Evolutionary conservation across 768 basidiomycete genomes (phyloP).

Genomic region (Xanthoconium purpureum): DNA sequence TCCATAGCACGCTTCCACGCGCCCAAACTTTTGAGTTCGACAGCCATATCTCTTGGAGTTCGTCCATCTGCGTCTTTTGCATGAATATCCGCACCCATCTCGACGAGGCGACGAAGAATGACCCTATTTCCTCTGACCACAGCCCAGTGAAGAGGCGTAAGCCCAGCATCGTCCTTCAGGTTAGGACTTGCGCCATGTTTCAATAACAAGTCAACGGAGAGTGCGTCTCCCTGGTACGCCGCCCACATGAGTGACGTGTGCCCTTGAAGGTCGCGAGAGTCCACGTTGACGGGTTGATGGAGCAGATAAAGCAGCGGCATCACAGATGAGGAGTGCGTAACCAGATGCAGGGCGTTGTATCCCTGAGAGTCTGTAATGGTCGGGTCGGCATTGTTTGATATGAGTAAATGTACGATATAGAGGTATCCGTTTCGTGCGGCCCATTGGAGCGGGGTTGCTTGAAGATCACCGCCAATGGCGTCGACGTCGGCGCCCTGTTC

Average conservation of each 20-base stretch:
- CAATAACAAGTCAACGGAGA: constrained; percentile 88
- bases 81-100: constrained; percentile 79
- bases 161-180: constrained; percentile 73
- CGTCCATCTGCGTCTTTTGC: constrained; percentile 82
- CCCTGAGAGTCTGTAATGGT: constrained; percentile 89
- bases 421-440: constrained; percentile 96
- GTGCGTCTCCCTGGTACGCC: constrained; percentile 95
- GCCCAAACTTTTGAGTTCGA: constrained; percentile 85
- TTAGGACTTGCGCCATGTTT: constrained; percentile 82
- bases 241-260: constrained; percentile 99
- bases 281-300: constrained; percentile 90
- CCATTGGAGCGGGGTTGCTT: constrained; percentile 97
- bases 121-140: constrained; percentile 91
- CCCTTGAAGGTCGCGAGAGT: constrained; percentile 85
- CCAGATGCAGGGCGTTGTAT: constrained; percentile 93
- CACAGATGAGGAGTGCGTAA: constrained; percentile 90
- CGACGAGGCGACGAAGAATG: constrained; percentile 80
- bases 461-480: constrained; percentile 88
- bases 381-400: constrained; percentile 89
- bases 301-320: constrained; percentile 92
- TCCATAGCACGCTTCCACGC: constrained; percentile 88
- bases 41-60: constrained; percentile 92
- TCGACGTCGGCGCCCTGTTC: constrained; percentile 95
- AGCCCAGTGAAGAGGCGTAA: constrained; percentile 95
- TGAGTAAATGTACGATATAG: constrained; percentile 89